Evolutionary conservation across 805 yeast species (phyloP), one percentile per base, ranked within the genome.

Genomic region (Dipodascus geniculatus): DNA sequence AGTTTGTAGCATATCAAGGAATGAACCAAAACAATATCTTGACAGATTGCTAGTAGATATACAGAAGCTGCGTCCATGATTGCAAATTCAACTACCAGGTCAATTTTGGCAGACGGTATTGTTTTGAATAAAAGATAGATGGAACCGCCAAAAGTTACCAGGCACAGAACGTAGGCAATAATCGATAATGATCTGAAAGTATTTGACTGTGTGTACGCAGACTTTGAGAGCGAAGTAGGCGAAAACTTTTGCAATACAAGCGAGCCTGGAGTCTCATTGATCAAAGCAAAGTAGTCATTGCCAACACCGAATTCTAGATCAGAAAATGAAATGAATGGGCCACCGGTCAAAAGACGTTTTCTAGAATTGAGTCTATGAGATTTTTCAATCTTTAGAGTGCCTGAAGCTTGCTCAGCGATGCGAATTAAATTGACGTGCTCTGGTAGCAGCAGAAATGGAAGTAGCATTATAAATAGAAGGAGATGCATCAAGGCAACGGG

Each of bases 401-500:
- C 44, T 38, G 44, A 11, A 14, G 20, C 8, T 38, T 6, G 14
- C 44, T 38, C 44, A n/a, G 6, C 14, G 19, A 38, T 38, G 4
- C 44, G 20, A 17, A 38, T 38, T 9, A 38, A 11, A n/a, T 16
- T 38, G 17, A 17, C 17, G 19, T 38, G 19, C 50, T 51, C 19
- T 23, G 60, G 60, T 9, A 57, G 22, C 23, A 57, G 24, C 2
- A 57, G 53, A 31, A 56, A 52, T 2, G 58, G 57, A 31, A 54
- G 50, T 14, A 57, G 54, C 14, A 56, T 24, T 28, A 51, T 28
- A 42, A 57, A 57, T 9, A 57, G 50, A n/a, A 53, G 35, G 19
- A 57, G 52, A 33, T 57, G 58, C 9, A 57, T 54, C 38, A 57
- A 28, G 22, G 60, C 58, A 3, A 57, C 58, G 1, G 60, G 60